These are phyloP conservation scores for Hypsizygus ulmarius DNA, from an alignment of 1,284 basidiomycete genomes.

Conservation along the genomic window DNA sequence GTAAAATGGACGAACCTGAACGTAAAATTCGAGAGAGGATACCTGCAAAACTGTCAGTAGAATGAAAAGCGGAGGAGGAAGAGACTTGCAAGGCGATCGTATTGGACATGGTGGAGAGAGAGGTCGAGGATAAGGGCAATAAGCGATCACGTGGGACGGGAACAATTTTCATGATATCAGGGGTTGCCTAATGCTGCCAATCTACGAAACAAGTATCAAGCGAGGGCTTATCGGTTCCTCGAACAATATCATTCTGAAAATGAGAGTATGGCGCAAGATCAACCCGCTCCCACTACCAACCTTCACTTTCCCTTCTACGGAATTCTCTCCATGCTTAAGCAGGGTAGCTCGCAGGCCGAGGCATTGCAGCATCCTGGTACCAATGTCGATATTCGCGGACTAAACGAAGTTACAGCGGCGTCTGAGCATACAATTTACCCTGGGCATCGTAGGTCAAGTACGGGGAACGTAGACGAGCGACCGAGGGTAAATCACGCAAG, in stretches of 20 bases:
- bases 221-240: too few relatives aligned
- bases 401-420: too few relatives aligned
- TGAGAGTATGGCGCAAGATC: too few relatives aligned
- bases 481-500: background rate
- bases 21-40: constrained; percentile 85
- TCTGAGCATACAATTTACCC: background rate
- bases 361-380: too few relatives aligned
- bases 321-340: too few relatives aligned
- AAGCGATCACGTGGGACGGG: constrained; percentile 16
- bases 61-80: background rate
- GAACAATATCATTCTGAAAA: too few relatives aligned
- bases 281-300: too few relatives aligned
- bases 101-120: constrained; percentile 56
- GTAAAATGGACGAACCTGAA: constrained; percentile 53
- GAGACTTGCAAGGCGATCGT: constrained; percentile 68
- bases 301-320: too few relatives aligned
- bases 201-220: too few relatives aligned
- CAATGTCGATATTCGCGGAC: too few relatives aligned
- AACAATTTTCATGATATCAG: constrained; percentile 1
- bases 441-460: constrained; percentile 1
- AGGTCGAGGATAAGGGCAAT: constrained; percentile 2
- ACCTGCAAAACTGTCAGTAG: constrained; percentile 39
- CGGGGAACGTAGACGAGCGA: background rate
- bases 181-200: background rate
- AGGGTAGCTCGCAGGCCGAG: too few relatives aligned